Conservation (phyloP, 345 rosid genomes). For the Cochlearia excelsa region DNA sequence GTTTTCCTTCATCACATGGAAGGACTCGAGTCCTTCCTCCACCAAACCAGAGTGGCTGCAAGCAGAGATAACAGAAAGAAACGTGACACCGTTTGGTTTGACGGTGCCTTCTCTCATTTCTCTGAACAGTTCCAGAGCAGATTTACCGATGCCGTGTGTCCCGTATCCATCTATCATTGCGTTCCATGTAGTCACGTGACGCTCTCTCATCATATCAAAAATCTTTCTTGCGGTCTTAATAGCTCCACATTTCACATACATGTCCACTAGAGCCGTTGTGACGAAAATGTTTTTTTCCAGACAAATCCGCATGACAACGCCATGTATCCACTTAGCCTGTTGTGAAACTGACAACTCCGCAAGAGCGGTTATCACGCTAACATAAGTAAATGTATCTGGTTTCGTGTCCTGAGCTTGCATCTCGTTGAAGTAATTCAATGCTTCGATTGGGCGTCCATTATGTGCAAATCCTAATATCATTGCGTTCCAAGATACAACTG, state of each 20-base stretch:
- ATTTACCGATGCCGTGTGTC: conserved; percentile 66
- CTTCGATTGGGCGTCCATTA: conserved; percentile 60
- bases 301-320: conserved; percentile 48
- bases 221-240: conserved; percentile 55
- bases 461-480: conserved; percentile 78
- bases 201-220: conserved; percentile 58
- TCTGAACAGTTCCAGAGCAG: conserved; percentile 56
- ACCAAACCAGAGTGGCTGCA: conserved; percentile 92
- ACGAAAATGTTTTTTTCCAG: conserved; percentile 55
- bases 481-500: conserved; percentile 82
- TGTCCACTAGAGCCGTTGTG: conserved; percentile 70
- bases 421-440: conserved; percentile 56
- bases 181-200: conserved; percentile 82
- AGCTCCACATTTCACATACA: conserved; percentile 88
- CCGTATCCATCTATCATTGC: conserved; percentile 83
- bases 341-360: conserved; percentile 64
- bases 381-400: conserved; percentile 74
- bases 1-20: conserved; percentile 53
- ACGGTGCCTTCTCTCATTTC: conserved; percentile 51
- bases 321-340: conserved; percentile 78
- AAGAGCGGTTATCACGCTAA: conserved; percentile 72
- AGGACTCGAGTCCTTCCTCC: conserved; percentile 57
- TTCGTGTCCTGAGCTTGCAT: conserved; percentile 42
- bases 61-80: conserved; percentile 70
- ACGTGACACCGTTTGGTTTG: conserved; percentile 73